Conservation (phyloP, 352 stramenopile genomes). For the Globisporangium radiosum region DNA sequence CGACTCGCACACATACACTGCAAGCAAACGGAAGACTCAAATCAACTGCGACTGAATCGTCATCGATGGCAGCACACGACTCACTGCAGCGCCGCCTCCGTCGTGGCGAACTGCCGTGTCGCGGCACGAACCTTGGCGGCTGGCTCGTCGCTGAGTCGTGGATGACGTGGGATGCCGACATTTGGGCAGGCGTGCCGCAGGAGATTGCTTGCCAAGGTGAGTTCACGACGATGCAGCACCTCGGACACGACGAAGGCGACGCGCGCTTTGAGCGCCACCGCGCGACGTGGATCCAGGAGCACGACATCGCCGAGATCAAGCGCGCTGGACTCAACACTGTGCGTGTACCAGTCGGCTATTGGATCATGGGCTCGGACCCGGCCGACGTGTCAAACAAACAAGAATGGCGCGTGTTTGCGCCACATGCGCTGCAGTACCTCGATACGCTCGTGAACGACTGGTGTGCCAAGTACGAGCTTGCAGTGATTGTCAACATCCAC, state of each 20-base stretch:
- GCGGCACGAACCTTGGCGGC: constrained; percentile 78
- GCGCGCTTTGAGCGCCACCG: constrained; percentile 70
- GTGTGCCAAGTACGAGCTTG: constrained; percentile 49
- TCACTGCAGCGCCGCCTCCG: constrained; percentile 23
- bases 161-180: constrained; percentile 72
- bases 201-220: constrained; percentile 42
- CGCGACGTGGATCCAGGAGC: constrained; percentile 67
- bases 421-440: constrained; percentile 46
- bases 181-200: constrained; percentile 74
- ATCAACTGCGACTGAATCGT: neutral
- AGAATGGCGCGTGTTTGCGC: constrained; percentile 35
- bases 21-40: no score
- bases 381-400: constrained; percentile 45
- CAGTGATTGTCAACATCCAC: constrained; percentile 80
- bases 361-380: constrained; percentile 50
- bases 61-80: constrained; percentile 11
- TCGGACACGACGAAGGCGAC: constrained; percentile 43
- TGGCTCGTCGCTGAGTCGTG: constrained; percentile 84
- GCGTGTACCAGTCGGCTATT: constrained; percentile 74
- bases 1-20: no score
- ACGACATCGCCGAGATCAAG: constrained; percentile 65
- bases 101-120: constrained; percentile 29
- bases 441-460: constrained; percentile 78
- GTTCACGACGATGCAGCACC: constrained; percentile 39
- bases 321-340: constrained; percentile 64